Conservation (phyloP, 108 stramenopile species). For the Seminavis robusta region DNA sequence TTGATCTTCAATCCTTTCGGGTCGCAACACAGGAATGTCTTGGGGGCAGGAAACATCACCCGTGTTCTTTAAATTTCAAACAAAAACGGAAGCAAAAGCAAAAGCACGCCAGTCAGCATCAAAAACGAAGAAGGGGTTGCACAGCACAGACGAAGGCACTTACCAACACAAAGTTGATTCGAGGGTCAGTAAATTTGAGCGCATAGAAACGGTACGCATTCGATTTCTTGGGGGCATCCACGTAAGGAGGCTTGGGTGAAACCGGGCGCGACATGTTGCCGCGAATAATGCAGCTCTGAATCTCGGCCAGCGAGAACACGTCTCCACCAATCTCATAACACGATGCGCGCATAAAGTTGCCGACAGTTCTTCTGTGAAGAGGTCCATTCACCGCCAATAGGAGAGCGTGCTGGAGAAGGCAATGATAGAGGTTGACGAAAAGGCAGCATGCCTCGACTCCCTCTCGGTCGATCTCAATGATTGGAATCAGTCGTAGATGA, state of each 20-base stretch:
- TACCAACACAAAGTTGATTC: constrained; percentile 74
- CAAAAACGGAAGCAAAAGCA: too few relatives aligned
- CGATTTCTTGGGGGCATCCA: constrained; percentile 70
- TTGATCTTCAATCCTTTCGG: constrained; percentile 65
- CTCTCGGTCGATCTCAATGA: neutral
- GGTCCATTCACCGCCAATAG: constrained; percentile 84
- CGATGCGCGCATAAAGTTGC: constrained; percentile 71
- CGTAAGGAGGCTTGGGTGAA: constrained; percentile 59
- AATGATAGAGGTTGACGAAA: constrained; percentile 92
- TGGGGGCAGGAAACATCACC: constrained; percentile 57
- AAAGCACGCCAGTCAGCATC: neutral
- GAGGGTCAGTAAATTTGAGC: constrained; percentile 55
- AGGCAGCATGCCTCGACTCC: constrained; percentile 73
- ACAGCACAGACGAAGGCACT: constrained; percentile 10
- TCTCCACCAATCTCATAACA: constrained; percentile 94
- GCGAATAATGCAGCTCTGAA: constrained; percentile 86
- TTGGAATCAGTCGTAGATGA: neutral
- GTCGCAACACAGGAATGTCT: constrained; percentile 48
- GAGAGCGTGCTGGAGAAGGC: constrained; percentile 87
- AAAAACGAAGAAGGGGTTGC: neutral
- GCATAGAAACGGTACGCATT: constrained; percentile 67
- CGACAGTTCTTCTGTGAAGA: constrained; percentile 55
- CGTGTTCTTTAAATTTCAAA: too few relatives aligned
- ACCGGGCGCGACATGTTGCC: constrained; percentile 70
- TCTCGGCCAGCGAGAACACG: constrained; percentile 92